Evolutionary conservation across 2,329 filamentous ascomycete genomes (phyloP), one percentile per base, ranked within the genome.

Genomic region (Talaromyces sp.): DNA sequence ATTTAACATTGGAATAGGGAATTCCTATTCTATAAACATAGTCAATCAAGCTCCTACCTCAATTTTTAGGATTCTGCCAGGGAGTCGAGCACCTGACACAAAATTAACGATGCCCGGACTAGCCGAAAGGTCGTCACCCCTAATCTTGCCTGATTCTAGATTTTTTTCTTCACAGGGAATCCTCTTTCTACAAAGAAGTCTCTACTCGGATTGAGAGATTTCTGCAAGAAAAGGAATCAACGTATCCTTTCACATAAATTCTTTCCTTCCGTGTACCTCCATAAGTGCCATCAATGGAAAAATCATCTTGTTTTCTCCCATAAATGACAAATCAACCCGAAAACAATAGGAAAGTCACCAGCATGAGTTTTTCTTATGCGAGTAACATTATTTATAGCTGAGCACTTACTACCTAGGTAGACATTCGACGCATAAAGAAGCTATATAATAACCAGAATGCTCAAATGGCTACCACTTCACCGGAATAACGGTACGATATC

Each of bases 1-100:
- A 16, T 69, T 72, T 67, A 72, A 71, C 58, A 71, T 67, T n/a
- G 72, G 71, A 3, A 3, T 45, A 70, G 48, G 68, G 8, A 67
- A 72, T 13, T 60, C 62, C 3, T 73, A 71, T 60, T 60, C 61
- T 22, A 60, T 66, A 24, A 70, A 70, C 19, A 22, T 16, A 10
- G 27, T 70, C 8, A 56, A 56, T 39, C 31, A 56, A 22, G 8
- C 35, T 63, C 13, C 47, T 57, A 22, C 19, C 77, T 7, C 22
- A 2, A 69, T 65, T 68, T 47, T 71, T 70, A 33, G 71, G 70
- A 5, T 70, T 7, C 65, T 67, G 19, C 66, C 71, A 13, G 71
- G 71, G 2, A 68, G 68, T 56, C 68, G 71, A 33, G 67, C 67
- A 6, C 68, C 70, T 50, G 72, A 74, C 62, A 64, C 68, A 8